These are phyloP conservation scores for Penicillium paxilli DNA, from an alignment of 495 filamentous ascomycete species.

Conservation along the genomic window DNA sequence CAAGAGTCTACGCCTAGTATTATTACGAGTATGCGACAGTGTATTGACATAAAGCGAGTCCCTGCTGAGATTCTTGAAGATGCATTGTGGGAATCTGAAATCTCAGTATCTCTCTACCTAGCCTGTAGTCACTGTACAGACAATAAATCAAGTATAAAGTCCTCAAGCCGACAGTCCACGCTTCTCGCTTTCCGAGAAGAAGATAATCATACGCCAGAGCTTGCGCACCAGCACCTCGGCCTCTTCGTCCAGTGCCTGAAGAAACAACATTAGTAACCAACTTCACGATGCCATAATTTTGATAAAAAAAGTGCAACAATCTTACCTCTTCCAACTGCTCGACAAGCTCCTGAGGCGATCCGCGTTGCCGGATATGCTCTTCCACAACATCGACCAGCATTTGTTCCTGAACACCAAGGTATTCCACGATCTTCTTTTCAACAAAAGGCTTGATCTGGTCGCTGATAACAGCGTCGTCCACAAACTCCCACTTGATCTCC, in stretches of 20 bases:
- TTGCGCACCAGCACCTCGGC: constrained; percentile 93
- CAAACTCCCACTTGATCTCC: constrained; percentile 91
- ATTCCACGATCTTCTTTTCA: constrained; percentile 97
- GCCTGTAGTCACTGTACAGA: background rate
- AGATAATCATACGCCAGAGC: constrained; percentile 97
- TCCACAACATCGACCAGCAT: constrained; percentile 92
- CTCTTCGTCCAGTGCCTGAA: constrained; percentile 90
- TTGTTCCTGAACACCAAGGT: constrained; percentile 94
- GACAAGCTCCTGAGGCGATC: constrained; percentile 75
- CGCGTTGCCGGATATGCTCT: constrained; percentile 77
- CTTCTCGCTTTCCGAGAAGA: constrained; percentile 96
- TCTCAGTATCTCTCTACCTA: background rate
- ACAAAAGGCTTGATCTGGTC: constrained; percentile 93
- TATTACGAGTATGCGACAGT: too few relatives aligned
- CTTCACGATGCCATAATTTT: background rate
- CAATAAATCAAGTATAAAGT: background rate
- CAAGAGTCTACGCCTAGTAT: too few relatives aligned
- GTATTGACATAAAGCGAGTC: too few relatives aligned
- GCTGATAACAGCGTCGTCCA: constrained; percentile 79
- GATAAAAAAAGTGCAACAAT: background rate
- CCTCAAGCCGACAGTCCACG: constrained; percentile 60
- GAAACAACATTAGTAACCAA: constrained; percentile 31
- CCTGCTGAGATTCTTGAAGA: background rate
- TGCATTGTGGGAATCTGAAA: background rate
- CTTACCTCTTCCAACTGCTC: constrained; percentile 80